Base-by-base conservation (phyloP, 306 rosid genomes). In the Begonia masoniana region DNA sequence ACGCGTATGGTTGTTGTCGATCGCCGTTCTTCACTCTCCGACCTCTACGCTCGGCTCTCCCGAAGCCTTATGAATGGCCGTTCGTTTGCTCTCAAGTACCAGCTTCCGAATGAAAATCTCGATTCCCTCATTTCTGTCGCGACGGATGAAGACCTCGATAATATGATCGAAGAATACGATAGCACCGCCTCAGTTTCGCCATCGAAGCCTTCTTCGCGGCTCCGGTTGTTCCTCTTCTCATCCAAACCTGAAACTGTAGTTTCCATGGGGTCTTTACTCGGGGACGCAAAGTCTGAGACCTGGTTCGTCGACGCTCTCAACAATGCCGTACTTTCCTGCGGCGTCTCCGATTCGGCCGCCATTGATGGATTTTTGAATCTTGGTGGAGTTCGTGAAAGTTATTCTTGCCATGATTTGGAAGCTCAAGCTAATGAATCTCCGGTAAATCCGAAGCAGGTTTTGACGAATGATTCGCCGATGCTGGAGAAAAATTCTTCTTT, bases 271-370 rank as follows among this genome's bases (percentile, higher is more conserved):
- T 78, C 86, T 1, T 61, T 86, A 21, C 78, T 92, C 21, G 84
- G 81, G 57, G 95, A 86, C 57, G 81, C 82, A 1, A 86, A 86
- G 62, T 84, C 95, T 3, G 99, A 92, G 48, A 79, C 84, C 6
- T 92, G 96, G 99, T 92, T 92, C 52, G 96, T 92, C 10, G 88
- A 92, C 43, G 95, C 99, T 2, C 86, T 86, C 2, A 92, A 92
- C 60, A 76, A 84, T 31, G 76, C 84, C 0, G 95, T 79, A 1
- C 50, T 80, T 9, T 66, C 71, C 0, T 48, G 95, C 6, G 78
- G 73, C 9, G 61, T 75, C 0, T 86, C 99, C 9, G 96, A 92
- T 58, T 75, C 99, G 0, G 93, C 87, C 9, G 55, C 71, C 6
- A 62, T 60, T 58, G 78, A 67, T 15, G 68, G 74, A 54, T 55